Base-by-base conservation (phyloP, 768 basidiomycete genomes). In the Amyloporia xantha region DNA sequence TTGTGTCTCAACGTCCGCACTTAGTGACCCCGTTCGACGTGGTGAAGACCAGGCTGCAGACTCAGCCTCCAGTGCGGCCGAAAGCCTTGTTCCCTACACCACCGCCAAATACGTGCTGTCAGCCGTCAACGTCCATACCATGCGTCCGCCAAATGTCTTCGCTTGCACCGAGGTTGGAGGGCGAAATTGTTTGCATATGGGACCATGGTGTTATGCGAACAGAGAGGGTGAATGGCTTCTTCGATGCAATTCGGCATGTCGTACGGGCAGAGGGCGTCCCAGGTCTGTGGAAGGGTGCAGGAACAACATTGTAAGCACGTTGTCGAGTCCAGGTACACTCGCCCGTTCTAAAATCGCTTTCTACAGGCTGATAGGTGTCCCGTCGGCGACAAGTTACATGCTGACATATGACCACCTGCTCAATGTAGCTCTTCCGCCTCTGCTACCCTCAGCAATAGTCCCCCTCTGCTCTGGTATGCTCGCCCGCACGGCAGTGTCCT, bases 21-120 rank as follows among this genome's bases (percentile, higher is more conserved):
- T 49, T 51, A 98, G 95, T 99, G 96, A 98, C 95, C 2, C 96
- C 96, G 2, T 99, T 99, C 65, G 96, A 99, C 68, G 92, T 99
- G 47, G 78, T 98, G 57, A 98, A 98, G 67, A 98, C 95, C 11
- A 82, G 96, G 24, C 71, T 99, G 15, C 96, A 99, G 66, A 98
- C 96, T 0, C 92, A 89, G 63, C 84, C 84, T n/a, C 70, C 75
- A 19, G 36, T 44, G 37, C 54, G 26, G 20, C 51, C 44, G 19
- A 65, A 65, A 62, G 70, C 65, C 28, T 71, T 80, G 23, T 76
- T 79, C 61, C 73, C 78, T 48, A 73, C 71, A 49, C 73, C 76
- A 44, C 74, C 80, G 10, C 65, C 67, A 28, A 74, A 75, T 61
- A 71, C 71, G 53, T 90, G 89, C 61, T 91, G 86, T 67, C 88